Percentiles rank a stretch among this genome's conserved stretches.
Evolutionary conservation across 192 early-diverging fungal genomes (phyloP).

Genomic region (Helicostylum pulchrum): DNA sequence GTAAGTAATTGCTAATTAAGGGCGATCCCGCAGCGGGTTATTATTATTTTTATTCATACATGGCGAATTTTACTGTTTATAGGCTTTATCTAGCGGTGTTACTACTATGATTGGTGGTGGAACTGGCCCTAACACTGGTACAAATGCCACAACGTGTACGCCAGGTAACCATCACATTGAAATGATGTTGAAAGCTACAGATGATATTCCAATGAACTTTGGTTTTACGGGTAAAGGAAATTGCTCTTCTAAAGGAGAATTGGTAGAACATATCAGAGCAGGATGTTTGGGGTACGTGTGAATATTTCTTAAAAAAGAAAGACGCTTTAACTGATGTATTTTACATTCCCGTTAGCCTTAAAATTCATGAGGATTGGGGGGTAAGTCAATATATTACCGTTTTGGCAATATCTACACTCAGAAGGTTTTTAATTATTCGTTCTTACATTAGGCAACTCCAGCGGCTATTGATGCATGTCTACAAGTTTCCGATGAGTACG

Average conservation of each 20-base stretch:
- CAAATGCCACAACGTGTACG: constrained; percentile 96
- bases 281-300: constrained; percentile 68
- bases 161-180: constrained; percentile 79
- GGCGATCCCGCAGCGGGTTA: no score
- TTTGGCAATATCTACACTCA: no score
- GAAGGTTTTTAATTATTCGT: no score
- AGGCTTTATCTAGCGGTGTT: constrained; percentile 72
- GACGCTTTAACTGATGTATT: no score
- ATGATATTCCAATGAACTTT: constrained; percentile 87
- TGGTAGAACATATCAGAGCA: constrained; percentile 81
- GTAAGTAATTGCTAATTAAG: constrained; percentile 27
- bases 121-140: constrained; percentile 95
- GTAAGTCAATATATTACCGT: no score
- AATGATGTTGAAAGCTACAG: constrained; percentile 88
- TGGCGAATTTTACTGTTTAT: constrained; percentile 3
- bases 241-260: constrained; percentile 55
- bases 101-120: constrained; percentile 89
- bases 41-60: not conserved
- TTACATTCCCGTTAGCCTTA: constrained; percentile 38
- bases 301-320: no score
- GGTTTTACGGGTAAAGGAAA: constrained; percentile 97
- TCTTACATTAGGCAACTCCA: constrained; percentile 62
- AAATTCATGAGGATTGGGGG: constrained; percentile 97
- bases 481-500: constrained; percentile 78
- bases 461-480: constrained; percentile 90